Conservation (phyloP, 2,329 filamentous ascomycete species). For the Fusarium solani-melongenae region DNA sequence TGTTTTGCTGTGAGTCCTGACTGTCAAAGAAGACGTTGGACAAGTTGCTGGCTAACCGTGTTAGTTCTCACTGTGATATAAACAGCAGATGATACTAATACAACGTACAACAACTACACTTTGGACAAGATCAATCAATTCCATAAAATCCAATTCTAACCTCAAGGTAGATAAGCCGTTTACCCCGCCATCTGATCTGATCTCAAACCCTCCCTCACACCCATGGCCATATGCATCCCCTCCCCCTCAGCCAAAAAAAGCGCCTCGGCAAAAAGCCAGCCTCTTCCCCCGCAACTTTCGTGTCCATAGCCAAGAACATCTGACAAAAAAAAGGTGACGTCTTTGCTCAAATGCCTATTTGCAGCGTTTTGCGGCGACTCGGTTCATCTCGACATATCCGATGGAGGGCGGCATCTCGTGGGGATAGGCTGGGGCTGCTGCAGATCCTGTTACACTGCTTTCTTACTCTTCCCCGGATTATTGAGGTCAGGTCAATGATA, state of each 20-base stretch:
- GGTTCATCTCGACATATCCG: slow-evolving; percentile 22
- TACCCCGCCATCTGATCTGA: slow-evolving; percentile 23
- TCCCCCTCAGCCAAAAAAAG: background rate
- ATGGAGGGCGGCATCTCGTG: background rate
- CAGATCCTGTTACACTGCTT: slow-evolving; percentile 4
- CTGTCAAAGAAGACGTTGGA: background rate
- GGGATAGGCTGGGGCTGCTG: background rate
- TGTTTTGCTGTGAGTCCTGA: background rate
- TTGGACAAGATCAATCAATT: background rate
- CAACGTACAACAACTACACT: background rate
- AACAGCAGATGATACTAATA: background rate
- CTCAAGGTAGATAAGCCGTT: background rate
- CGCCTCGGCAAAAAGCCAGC: slow-evolving; percentile 27
- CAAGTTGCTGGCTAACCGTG: background rate
- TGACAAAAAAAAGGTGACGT: slow-evolving; percentile 26
- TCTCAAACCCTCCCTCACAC: slow-evolving; percentile 14
- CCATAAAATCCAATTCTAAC: background rate
- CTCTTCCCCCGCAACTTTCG: background rate
- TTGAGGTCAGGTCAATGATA: background rate
- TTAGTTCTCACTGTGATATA: background rate
- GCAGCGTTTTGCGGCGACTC: slow-evolving; percentile 18
- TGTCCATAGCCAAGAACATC: slow-evolving; percentile 8
- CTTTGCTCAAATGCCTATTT: background rate
- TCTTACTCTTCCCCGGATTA: background rate
- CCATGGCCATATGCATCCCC: slow-evolving; percentile 9